Evolutionary conservation across 2,329 filamentous ascomycete species (phyloP).

Genomic region (Ophioceras dolichostomum): DNA sequence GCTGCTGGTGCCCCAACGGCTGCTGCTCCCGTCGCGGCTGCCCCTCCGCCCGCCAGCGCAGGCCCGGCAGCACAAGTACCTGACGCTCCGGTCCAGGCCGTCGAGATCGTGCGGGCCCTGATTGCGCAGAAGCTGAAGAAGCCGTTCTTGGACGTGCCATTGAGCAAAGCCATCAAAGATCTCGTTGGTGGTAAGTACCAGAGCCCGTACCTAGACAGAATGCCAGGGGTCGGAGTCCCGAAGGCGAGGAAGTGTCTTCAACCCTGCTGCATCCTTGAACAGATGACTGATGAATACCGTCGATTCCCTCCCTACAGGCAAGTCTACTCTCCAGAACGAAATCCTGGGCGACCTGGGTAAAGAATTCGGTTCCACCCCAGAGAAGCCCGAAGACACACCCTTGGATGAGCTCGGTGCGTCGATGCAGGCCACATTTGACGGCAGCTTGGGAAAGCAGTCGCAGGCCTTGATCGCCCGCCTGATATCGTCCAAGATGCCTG

Average conservation of each 20-base stretch:
- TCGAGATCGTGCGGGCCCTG: conserved; percentile 79
- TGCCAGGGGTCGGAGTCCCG: too few species aligned
- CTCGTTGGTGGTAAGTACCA: conserved; percentile 77
- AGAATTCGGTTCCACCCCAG: conserved; percentile 94
- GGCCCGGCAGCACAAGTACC: conserved; percentile 80
- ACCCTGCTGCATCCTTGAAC: too few species aligned
- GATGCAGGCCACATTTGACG: conserved; percentile 98
- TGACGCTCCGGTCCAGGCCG: conserved; percentile 75
- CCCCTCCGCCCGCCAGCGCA: conserved; percentile 54
- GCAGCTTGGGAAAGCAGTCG: conserved; percentile 93
- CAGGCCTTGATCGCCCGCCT: conserved; percentile 84
- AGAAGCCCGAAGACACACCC: conserved; percentile 96
- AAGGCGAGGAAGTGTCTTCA: too few species aligned
- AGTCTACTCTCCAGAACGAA: conserved; percentile 97
- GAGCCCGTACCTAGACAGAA: too few species aligned
- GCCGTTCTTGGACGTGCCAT: conserved; percentile 70
- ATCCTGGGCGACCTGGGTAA: conserved; percentile 96
- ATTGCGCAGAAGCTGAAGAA: conserved; percentile 99
- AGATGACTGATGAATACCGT: not conserved
- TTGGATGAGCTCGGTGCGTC: conserved; percentile 88
- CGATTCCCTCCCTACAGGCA: conserved; percentile 43
- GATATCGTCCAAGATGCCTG: conserved; percentile 98
- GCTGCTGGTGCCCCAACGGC: conserved; percentile 33
- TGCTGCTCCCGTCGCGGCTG: conserved; percentile 36
- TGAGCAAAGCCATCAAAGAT: conserved; percentile 97